Evolutionary conservation across 805 yeast species (phyloP).

Genomic region (Jamesozyma piceae): DNA sequence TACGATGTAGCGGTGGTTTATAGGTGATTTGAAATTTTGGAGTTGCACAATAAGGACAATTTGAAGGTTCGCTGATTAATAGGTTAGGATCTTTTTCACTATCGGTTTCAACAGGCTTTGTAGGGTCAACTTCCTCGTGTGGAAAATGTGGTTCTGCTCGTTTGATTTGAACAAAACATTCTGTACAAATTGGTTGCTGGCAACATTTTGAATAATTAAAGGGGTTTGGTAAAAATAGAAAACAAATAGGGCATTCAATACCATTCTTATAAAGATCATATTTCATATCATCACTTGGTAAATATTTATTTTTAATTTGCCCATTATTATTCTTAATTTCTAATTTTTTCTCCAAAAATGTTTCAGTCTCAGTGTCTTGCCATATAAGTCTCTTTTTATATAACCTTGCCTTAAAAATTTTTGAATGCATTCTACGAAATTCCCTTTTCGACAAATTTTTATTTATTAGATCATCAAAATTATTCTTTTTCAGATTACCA

Average conservation of each 20-base stretch:
- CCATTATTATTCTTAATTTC: constrained; percentile 24
- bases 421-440: constrained; percentile 22
- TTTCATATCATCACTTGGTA: constrained; percentile 35
- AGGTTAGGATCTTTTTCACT: constrained; percentile 43
- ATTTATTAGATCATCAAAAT: constrained; percentile 27
- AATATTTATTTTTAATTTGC: constrained; percentile 32
- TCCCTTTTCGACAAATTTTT: constrained; percentile 23
- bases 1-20: constrained; percentile 46
- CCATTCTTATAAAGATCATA: constrained; percentile 56
- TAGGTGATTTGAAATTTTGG: constrained; percentile 78
- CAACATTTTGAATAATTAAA: constrained; percentile 82
- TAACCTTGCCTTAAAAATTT: constrained; percentile 28
- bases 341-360: constrained; percentile 46
- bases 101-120: constrained; percentile 20
- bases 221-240: constrained; percentile 36
- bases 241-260: constrained; percentile 38
- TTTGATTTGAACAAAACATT: constrained; percentile 93
- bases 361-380: constrained; percentile 53
- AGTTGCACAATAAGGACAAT: constrained; percentile 90
- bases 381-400: constrained; percentile 36
- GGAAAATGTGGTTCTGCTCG: constrained; percentile 63
- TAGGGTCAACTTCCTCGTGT: constrained; percentile 45
- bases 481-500: constrained; percentile 20
- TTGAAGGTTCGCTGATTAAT: constrained; percentile 76
- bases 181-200: constrained; percentile 86